Base-by-base conservation (phyloP, 2,329 filamentous ascomycete genomes). In the Apiospora phragmitis region DNA sequence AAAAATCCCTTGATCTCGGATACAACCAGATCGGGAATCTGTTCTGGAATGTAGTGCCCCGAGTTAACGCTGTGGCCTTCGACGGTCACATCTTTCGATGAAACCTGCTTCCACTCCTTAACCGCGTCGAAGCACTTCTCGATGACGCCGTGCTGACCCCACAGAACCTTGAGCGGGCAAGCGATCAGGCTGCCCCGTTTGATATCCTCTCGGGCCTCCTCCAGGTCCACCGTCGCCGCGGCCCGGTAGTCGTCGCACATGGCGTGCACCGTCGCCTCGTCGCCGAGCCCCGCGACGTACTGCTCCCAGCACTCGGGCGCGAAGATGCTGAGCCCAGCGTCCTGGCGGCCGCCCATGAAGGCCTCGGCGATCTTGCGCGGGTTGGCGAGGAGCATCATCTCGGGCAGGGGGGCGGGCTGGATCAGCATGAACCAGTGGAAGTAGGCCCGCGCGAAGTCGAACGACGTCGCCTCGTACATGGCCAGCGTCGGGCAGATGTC, bases 351-450 rank as follows among this genome's bases (percentile, higher is more conserved):
- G 69, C 85, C 77, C 82, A 84, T 78, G 72, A 83, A 87, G 49
- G 81, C 75, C 24, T 82, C 79, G 0, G 82, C 79, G n/a, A 87
- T 82, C 43, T 80, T 77, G 8, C 80, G 75, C 3, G 84, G 82
- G 32, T 79, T 76, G 0, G 75, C 77, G 0, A 78, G 78, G 72
- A 85, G 84, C 65, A 88, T 78, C 51, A 81, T 83, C 74, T 89
- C 87, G 0, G 85, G 87, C 6, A 89, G 81, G 0, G 88, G 85
- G 6, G 79, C 78, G 0, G 79, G 76, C 75, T 90, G 88, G 11
- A 88, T 86, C 26, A 90, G 81, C 72, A 90, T 85, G 68, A 88
- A 88, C 87, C 88, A 90, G 77, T 90, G 88, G 74, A 85, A 89
- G 76, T 89, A 89, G 0, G 82, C 81, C 38, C 80, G 80, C 0